Conservation (phyloP, 2,329 filamentous ascomycete genomes). For the Cordyceps javanica region DNA sequence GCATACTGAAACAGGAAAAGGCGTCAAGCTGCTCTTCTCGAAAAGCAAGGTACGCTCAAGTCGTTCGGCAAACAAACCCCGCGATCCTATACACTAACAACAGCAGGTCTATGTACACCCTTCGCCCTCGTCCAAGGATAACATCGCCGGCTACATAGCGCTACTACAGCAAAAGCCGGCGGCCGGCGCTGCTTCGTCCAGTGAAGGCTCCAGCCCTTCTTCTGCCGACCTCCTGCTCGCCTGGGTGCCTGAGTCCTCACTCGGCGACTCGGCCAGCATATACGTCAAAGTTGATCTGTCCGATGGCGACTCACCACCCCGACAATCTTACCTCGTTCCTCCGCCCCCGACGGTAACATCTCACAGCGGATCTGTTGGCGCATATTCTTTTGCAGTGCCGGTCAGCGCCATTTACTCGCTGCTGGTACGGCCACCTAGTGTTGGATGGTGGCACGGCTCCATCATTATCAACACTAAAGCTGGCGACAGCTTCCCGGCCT, state of each 20-base stretch:
- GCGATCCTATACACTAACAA: conserved; percentile 14
- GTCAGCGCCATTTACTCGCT: conserved; percentile 87
- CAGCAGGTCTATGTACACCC: conserved; percentile 89
- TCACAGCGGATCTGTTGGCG: conserved; percentile 63
- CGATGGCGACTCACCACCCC: conserved; percentile 73
- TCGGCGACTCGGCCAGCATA: conserved; percentile 78
- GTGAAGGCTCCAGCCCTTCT: conserved; percentile 36
- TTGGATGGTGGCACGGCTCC: conserved; percentile 98
- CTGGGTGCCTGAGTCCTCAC: conserved; percentile 84
- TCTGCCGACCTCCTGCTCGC: conserved; percentile 77
- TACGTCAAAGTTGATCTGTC: conserved; percentile 95
- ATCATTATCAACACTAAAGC: conserved; percentile 85
- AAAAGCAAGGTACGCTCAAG: conserved; percentile 90
- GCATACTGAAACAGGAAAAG: conserved; percentile 66
- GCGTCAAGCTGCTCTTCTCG: conserved; percentile 88
- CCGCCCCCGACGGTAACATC: conserved; percentile 80
- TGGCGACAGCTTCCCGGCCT: conserved; percentile 87
- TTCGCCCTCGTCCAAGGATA: conserved; percentile 87
- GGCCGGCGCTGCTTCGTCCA: conserved; percentile 28
- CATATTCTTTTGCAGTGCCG: conserved; percentile 88
- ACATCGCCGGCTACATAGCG: conserved; percentile 89
- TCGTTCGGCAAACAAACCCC: background rate
- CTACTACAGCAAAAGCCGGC: conserved; percentile 79
- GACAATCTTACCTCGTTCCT: conserved; percentile 84
- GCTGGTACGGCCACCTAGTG: conserved; percentile 80